These are phyloP conservation scores for Astragalus glycyphyllos DNA, from an alignment of 306 rosid genomes.

Conservation along the genomic window DNA sequence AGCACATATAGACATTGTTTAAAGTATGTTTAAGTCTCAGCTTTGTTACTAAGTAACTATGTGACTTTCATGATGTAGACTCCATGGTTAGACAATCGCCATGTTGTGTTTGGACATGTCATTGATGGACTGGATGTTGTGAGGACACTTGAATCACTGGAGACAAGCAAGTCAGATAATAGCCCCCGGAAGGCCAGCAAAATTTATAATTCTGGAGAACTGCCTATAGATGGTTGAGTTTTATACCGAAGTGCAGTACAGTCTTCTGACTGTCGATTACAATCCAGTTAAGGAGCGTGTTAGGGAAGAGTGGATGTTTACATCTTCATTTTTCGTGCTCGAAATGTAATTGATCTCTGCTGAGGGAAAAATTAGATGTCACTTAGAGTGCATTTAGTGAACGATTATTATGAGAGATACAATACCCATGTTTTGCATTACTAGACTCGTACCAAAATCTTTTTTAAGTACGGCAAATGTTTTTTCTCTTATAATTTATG, in stretches of 20 bases:
- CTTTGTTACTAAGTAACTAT: constrained; percentile 23
- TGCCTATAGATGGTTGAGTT: constrained; percentile 62
- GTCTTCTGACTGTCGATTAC: constrained; percentile 37
- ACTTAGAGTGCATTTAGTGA: constrained; percentile 19
- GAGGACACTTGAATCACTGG: constrained; percentile 64
- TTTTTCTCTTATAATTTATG: constrained; percentile 19
- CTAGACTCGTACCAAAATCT: constrained; percentile 14
- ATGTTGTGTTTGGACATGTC: constrained; percentile 80
- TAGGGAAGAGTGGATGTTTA: constrained; percentile 1
- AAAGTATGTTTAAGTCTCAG: constrained; percentile 40
- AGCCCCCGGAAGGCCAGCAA: constrained; percentile 68
- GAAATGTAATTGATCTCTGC: constrained; percentile 5
- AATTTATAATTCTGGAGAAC: constrained; percentile 70
- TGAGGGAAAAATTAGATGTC: constrained; percentile 24
- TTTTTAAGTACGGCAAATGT: constrained; percentile 18
- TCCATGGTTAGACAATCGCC: constrained; percentile 87
- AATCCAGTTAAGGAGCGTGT: constrained; percentile 37
- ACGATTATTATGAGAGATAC: constrained; percentile 1
- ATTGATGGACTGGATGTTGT: constrained; percentile 77
- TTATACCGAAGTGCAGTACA: constrained; percentile 27
- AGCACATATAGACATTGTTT: neutral
- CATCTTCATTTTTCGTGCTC: constrained; percentile 9
- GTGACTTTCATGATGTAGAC: constrained; percentile 59
- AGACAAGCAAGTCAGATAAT: constrained; percentile 63
- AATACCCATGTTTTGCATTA: constrained; percentile 31